Evolutionary conservation across 345 rosid species (phyloP).

Genomic region (Syzygium grande): DNA sequence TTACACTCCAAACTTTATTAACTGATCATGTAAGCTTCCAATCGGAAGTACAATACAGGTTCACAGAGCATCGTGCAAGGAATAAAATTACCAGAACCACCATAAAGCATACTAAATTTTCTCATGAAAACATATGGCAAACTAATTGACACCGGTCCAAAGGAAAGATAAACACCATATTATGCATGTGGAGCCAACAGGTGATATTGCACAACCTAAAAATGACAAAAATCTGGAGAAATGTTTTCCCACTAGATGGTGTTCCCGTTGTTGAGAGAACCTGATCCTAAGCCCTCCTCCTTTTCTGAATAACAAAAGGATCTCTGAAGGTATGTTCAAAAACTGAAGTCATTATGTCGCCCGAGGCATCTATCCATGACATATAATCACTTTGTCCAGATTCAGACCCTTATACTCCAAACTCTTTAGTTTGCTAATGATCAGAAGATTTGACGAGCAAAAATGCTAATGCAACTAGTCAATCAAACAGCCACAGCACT

Average conservation of each 20-base stretch:
- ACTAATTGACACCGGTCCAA: background rate
- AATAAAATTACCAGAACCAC: background rate
- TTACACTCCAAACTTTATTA: conserved; percentile 16
- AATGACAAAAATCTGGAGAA: background rate
- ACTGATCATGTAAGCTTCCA: background rate
- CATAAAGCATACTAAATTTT: background rate
- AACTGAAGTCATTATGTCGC: background rate
- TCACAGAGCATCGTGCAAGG: background rate
- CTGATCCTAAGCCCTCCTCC: background rate
- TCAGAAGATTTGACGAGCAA: background rate
- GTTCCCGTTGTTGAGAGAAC: background rate
- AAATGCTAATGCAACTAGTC: background rate
- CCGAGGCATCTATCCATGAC: background rate
- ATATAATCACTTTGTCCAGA: background rate
- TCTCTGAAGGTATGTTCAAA: background rate
- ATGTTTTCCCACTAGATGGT: background rate
- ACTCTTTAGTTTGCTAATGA: background rate
- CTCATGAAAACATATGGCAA: background rate
- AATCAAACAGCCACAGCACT: background rate
- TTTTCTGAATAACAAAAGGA: background rate
- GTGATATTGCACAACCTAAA: background rate
- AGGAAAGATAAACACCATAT: background rate
- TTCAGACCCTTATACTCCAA: background rate
- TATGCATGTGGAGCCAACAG: background rate
- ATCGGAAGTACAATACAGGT: background rate